Evolutionary conservation across 2,329 filamentous ascomycete species (phyloP).

Genomic region (Penicillium sp.): DNA sequence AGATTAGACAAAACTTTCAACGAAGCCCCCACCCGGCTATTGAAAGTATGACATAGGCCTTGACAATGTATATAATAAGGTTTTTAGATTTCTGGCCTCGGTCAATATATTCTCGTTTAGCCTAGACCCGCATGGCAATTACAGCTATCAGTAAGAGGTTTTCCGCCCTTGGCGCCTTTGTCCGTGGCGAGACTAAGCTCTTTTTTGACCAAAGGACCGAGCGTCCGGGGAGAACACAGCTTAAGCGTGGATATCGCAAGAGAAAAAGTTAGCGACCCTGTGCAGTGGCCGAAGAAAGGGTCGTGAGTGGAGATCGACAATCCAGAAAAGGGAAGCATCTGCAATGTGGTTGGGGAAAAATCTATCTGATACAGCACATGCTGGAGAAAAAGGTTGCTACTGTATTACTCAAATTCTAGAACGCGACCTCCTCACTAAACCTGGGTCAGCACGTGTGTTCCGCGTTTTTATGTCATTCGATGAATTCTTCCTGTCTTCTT

Average conservation of each 20-base stretch:
- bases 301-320: conserved; percentile 4
- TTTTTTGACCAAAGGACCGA: not conserved
- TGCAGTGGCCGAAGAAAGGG: not conserved
- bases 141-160: conserved; percentile 6
- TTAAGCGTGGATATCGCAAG: not conserved
- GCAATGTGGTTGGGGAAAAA: not conserved
- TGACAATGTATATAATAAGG: not conserved
- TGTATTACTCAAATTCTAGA: not conserved
- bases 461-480: not conserved
- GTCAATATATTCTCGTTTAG: not conserved
- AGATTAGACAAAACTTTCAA: not conserved
- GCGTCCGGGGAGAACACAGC: not conserved
- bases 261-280: not conserved
- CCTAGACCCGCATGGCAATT: conserved; percentile 4
- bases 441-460: not conserved
- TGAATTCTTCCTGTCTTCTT: not conserved
- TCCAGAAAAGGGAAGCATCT: conserved; percentile 7
- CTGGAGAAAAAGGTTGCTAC: not conserved
- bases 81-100: not conserved
- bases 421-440: not conserved
- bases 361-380: not conserved
- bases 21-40: not conserved
- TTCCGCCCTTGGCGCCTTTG: conserved; percentile 6
- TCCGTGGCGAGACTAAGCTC: not conserved
- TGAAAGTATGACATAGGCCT: not conserved